Evolutionary conservation across 305 asterid genomes (phyloP).

Genomic region (Solanum aculeatissimum): DNA sequence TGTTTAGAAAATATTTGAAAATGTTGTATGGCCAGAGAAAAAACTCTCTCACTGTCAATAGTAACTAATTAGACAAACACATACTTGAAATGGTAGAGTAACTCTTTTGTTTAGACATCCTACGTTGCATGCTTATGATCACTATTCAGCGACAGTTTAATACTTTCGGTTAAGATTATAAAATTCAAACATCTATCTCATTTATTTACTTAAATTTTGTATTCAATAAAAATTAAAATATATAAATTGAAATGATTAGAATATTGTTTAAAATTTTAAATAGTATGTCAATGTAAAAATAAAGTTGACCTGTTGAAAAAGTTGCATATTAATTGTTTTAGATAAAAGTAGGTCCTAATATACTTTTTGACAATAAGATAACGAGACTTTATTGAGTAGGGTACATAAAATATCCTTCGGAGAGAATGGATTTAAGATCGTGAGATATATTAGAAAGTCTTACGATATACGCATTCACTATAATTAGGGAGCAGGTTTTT

Average conservation of each 20-base stretch:
- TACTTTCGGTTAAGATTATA: background rate
- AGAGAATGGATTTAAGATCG: background rate
- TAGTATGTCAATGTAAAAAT: background rate
- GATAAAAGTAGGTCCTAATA: background rate
- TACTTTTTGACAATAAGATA: background rate
- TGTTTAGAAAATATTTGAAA: background rate
- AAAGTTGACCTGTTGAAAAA: background rate
- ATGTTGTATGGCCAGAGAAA: background rate
- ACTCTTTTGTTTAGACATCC: background rate
- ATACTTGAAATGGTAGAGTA: background rate
- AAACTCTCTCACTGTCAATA: background rate
- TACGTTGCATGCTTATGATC: background rate
- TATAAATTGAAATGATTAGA: background rate
- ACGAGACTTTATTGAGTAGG: background rate
- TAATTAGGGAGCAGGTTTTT: too few species aligned
- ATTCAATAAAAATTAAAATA: background rate
- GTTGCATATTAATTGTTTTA: background rate
- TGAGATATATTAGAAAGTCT: background rate
- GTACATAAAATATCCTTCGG: background rate
- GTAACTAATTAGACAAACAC: background rate
- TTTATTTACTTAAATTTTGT: background rate
- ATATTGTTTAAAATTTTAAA: background rate
- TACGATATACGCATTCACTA: too few species aligned
- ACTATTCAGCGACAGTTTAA: background rate
- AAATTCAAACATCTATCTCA: background rate